Evolutionary conservation across 164 flowering plant species (phyloP).

Genomic region (Chimonanthus salicifolius): DNA sequence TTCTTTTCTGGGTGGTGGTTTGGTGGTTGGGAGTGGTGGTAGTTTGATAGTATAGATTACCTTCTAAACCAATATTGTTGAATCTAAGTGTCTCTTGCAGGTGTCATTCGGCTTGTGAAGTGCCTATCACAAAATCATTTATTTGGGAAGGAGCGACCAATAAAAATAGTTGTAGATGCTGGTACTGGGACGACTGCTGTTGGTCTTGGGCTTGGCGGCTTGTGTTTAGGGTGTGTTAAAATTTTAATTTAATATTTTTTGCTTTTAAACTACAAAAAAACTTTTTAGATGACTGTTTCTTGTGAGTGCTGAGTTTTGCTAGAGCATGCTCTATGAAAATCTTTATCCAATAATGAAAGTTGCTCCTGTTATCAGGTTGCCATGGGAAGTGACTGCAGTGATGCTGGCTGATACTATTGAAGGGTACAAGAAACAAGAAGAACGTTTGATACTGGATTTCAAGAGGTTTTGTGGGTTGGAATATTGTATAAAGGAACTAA

Average conservation of each 20-base stretch:
- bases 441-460: conserved; percentile 60
- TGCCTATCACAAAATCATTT: conserved; percentile 62
- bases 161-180: conserved; percentile 75
- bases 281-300: background rate
- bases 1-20: too few species aligned
- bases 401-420: conserved; percentile 84
- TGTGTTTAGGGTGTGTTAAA: conserved; percentile 57
- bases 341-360: too few species aligned
- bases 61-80: background rate
- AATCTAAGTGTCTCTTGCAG: conserved; percentile 24
- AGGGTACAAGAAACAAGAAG: conserved; percentile 58
- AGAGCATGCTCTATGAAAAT: background rate
- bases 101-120: conserved; percentile 71
- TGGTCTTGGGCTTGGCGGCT: conserved; percentile 75
- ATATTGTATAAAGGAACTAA: conserved; percentile 11
- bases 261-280: background rate
- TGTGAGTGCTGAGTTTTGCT: background rate
- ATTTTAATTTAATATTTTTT: background rate
- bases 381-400: conserved; percentile 79
- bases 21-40: background rate
- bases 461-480: conserved; percentile 29
- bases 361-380: conserved; percentile 43
- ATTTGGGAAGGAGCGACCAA: conserved; percentile 51
- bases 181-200: conserved; percentile 97
- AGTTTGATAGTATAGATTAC: background rate